Evolutionary conservation across 805 yeast genomes (phyloP).

Genomic region (Yarrowia hollandica): DNA sequence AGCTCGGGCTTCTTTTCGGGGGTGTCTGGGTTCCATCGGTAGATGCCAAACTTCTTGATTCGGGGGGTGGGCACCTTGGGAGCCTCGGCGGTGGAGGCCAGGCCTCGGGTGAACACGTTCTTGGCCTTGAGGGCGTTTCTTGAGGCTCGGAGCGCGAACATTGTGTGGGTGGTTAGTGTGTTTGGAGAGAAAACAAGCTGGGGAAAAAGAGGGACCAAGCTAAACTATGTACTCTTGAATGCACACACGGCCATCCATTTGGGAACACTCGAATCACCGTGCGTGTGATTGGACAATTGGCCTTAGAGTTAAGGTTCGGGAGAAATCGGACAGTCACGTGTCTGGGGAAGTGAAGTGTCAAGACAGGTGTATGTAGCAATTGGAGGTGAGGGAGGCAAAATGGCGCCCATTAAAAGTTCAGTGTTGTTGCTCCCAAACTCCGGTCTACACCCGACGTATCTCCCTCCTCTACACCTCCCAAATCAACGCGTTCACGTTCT

Average conservation of each 20-base stretch:
- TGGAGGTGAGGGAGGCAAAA: too few relatives aligned
- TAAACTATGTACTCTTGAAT: slow-evolving; percentile 14
- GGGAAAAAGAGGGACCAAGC: slow-evolving; percentile 10
- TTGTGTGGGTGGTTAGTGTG: slow-evolving; percentile 13
- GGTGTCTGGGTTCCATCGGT: slow-evolving; percentile 97
- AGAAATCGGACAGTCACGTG: slow-evolving; percentile 22
- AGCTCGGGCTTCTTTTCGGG: slow-evolving; percentile 89
- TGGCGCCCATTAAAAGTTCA: too few relatives aligned
- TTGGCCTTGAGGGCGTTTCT: slow-evolving; percentile 16
- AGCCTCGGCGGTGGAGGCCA: slow-evolving; percentile 27
- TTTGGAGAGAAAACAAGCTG: slow-evolving; percentile 12
- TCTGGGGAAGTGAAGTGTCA: slow-evolving; percentile 5
- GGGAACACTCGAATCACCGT: slow-evolving; percentile 12
- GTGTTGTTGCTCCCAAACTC: too few relatives aligned
- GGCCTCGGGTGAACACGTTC: slow-evolving; percentile 20
- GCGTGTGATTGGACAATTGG: slow-evolving; percentile 6
- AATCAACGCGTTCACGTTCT: too few relatives aligned
- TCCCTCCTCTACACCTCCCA: too few relatives aligned
- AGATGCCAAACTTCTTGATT: slow-evolving; percentile 82
- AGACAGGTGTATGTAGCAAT: too few relatives aligned
- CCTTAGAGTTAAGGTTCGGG: slow-evolving; percentile 23
- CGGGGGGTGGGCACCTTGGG: slow-evolving; percentile 21
- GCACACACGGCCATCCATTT: neutral
- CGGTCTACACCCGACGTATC: too few relatives aligned
- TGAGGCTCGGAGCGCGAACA: slow-evolving; percentile 29